phyloP scores from a whole-genome alignment of 345 rosid species.

The Mercurialis annua region DNA sequence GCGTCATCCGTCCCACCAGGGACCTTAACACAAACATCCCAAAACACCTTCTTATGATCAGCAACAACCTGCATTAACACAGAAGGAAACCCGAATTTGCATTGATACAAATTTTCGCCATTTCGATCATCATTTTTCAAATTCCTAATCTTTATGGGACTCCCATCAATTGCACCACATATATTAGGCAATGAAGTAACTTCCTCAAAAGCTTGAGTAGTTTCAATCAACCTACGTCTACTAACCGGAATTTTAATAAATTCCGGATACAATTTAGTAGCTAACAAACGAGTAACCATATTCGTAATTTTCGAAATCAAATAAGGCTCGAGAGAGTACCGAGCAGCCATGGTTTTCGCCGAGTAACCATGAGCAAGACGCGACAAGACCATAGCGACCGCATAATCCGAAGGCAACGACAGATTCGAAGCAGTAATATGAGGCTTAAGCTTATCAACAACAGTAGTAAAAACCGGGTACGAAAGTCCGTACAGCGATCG shows the following conservation, averaged over 20 bases:
- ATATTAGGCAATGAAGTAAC: constrained; percentile 85
- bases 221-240: constrained; percentile 75
- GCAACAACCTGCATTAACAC: constrained; percentile 87
- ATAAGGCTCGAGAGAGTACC: constrained; percentile 82
- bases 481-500: constrained; percentile 83
- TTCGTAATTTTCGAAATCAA: constrained; percentile 89
- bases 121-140: constrained; percentile 31
- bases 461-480: constrained; percentile 82
- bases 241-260: constrained; percentile 86
- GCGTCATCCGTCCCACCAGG: constrained; percentile 83
- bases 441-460: constrained; percentile 86
- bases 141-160: constrained; percentile 62
- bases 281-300: constrained; percentile 85
- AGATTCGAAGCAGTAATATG: constrained; percentile 82
- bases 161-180: constrained; percentile 88
- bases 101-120: constrained; percentile 43
- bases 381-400: constrained; percentile 92
- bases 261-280: constrained; percentile 89
- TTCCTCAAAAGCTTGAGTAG: constrained; percentile 88
- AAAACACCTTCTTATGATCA: constrained; percentile 86
- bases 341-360: constrained; percentile 62
- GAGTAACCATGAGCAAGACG: constrained; percentile 81
- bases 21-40: constrained; percentile 97
- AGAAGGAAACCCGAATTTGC: constrained; percentile 67
- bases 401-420: constrained; percentile 92